Percentiles rank a stretch among this genome's conserved stretches.
These are phyloP conservation scores for Prunus salicina DNA, from an alignment of 306 rosid species.

Conservation along the genomic window DNA sequence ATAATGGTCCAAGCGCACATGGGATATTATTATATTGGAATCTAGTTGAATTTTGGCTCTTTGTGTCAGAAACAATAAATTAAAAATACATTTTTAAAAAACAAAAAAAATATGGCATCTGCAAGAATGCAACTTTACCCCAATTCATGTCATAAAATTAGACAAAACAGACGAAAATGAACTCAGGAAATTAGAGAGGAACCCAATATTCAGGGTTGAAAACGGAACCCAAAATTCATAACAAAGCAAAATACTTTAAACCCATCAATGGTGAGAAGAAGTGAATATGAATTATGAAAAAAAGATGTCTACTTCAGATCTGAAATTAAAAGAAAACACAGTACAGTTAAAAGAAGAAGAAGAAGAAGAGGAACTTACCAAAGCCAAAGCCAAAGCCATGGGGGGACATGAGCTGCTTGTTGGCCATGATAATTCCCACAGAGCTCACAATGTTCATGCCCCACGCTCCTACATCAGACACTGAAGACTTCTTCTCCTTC, in stretches of 20 bases:
- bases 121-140: background rate
- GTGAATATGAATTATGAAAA: no score
- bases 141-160: background rate
- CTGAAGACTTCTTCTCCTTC: slow-evolving; percentile 32
- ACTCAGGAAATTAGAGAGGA: background rate
- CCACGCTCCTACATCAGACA: slow-evolving; percentile 59
- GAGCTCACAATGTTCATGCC: slow-evolving; percentile 56
- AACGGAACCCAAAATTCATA: no score
- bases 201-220: background rate
- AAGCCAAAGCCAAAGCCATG: slow-evolving; percentile 48
- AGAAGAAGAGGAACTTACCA: slow-evolving; percentile 25
- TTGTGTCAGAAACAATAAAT: slow-evolving; percentile 2
- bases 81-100: background rate
- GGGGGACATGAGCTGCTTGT: slow-evolving; percentile 55
- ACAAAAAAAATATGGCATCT: background rate
- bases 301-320: slow-evolving; percentile 5
- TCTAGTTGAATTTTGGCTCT: background rate
- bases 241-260: background rate
- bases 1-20: slow-evolving; percentile 3
- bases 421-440: slow-evolving; percentile 58
- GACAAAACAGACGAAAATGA: background rate
- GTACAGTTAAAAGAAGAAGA: background rate
- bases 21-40: background rate
- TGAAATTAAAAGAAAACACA: background rate
- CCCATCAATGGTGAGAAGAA: background rate